phyloP scores from a whole-genome alignment of 768 basidiomycete genomes.

The Thelephora ganbajun region DNA sequence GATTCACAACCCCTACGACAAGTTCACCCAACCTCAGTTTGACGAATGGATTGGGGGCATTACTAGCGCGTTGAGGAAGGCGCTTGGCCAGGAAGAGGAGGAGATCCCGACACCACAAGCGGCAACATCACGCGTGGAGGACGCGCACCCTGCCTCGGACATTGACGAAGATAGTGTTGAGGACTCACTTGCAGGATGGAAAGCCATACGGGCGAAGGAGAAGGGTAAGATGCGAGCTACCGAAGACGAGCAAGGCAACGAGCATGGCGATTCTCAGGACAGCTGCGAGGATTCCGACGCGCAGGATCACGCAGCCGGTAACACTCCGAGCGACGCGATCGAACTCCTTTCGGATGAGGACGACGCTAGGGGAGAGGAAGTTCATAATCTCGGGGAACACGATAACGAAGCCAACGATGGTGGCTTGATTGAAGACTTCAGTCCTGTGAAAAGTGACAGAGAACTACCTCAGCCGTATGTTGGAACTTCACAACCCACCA shows the following conservation, averaged over 20 bases:
- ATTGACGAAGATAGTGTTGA: slow-evolving; percentile 21
- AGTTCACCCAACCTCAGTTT: slow-evolving; percentile 53
- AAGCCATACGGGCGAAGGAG: slow-evolving; percentile 32
- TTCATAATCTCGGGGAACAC: no score
- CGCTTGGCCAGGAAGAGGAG: slow-evolving; percentile 33
- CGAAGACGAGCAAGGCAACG: slow-evolving; percentile 35
- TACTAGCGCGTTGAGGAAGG: slow-evolving; percentile 39
- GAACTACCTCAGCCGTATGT: no score
- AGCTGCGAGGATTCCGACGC: slow-evolving; percentile 21
- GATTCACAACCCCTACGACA: slow-evolving; percentile 60
- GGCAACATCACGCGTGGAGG: slow-evolving; percentile 9
- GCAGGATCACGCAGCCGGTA: slow-evolving; percentile 2
- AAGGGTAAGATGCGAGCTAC: slow-evolving; percentile 57
- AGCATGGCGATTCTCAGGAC: slow-evolving; percentile 25
- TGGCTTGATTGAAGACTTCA: no score
- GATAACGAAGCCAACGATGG: slow-evolving; percentile 6
- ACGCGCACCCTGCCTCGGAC: slow-evolving; percentile 3
- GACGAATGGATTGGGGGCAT: slow-evolving; percentile 60
- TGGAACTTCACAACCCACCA: no score
- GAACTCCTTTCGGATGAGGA: slow-evolving; percentile 11
- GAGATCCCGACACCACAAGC: slow-evolving; percentile 7
- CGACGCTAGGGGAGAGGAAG: background rate
- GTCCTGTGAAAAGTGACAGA: background rate
- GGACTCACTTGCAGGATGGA: slow-evolving; percentile 43
- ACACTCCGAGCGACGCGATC: slow-evolving; percentile 11